Evolutionary conservation across 1,284 basidiomycete genomes (phyloP).

Genomic region (Ustilago nuda): DNA sequence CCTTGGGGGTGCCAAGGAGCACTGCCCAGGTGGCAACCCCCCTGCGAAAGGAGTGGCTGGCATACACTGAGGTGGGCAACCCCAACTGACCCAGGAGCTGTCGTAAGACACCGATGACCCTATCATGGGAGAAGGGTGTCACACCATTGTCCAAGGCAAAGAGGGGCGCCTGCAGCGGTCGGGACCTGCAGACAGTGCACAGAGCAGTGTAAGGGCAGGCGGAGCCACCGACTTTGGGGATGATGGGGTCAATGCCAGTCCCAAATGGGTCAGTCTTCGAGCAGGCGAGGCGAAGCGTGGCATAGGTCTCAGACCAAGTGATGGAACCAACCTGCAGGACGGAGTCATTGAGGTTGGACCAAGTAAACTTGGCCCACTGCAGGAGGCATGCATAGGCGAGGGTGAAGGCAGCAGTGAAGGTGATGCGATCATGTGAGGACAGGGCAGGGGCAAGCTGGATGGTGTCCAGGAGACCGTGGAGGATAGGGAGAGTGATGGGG

Average conservation of each 20-base stretch:
- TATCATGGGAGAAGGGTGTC: neutral
- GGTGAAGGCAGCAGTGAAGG: slow-evolving; percentile 4
- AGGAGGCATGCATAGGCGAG: slow-evolving; percentile 2
- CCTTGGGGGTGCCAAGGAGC: neutral
- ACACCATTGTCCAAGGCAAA: neutral
- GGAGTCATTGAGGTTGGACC: neutral
- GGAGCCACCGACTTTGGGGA: neutral
- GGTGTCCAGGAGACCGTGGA: neutral
- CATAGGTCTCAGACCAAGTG: neutral
- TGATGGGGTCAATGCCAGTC: neutral
- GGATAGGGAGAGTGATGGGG: neutral
- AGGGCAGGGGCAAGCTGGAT: neutral
- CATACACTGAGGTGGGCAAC: neutral
- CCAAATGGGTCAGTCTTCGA: neutral
- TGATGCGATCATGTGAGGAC: neutral
- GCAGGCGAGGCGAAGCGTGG: neutral
- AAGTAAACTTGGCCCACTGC: neutral
- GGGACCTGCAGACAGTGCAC: too few species aligned
- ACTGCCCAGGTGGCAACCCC: neutral
- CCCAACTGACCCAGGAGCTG: neutral
- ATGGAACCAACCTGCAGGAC: neutral
- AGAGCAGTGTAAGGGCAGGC: neutral
- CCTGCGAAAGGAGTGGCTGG: neutral
- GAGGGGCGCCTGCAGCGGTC: too few species aligned
- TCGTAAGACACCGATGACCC: neutral